These are phyloP conservation scores for Starmerella riodocensis DNA, from an alignment of 805 yeast genomes.

Conservation along the genomic window DNA sequence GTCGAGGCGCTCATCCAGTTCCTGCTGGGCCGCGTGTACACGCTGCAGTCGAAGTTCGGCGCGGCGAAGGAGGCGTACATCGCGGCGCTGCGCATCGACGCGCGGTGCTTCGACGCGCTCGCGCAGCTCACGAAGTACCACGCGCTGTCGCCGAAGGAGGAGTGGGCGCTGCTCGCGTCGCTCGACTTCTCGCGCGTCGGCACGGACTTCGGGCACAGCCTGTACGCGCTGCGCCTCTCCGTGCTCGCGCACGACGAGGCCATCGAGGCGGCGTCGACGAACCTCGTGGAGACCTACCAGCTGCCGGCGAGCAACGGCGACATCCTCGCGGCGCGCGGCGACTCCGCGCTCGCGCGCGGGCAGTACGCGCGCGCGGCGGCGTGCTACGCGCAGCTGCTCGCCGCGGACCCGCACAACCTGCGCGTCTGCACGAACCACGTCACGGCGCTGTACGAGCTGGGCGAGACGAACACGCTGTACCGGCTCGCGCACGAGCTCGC, in stretches of 20 bases:
- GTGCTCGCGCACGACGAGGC: constrained; percentile 47
- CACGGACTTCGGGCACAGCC: constrained; percentile 59
- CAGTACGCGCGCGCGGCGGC: constrained; percentile 62
- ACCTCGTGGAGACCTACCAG: constrained; percentile 58
- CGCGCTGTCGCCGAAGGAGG: constrained; percentile 64
- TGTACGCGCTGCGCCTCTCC: constrained; percentile 65
- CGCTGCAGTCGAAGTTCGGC: constrained; percentile 71
- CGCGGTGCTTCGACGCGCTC: constrained; percentile 87
- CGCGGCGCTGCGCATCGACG: constrained; percentile 78
- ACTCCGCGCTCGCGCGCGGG: constrained; percentile 58
- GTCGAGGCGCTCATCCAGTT: constrained; percentile 79
- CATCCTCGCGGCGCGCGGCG: constrained; percentile 54
- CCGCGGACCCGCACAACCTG: constrained; percentile 54
- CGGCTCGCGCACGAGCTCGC: constrained; percentile 73
- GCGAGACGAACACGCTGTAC: constrained; percentile 69
- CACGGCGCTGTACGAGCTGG: constrained; percentile 73
- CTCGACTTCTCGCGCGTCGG: constrained; percentile 67
- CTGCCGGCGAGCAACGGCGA: constrained; percentile 53
- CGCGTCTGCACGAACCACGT: constrained; percentile 64
- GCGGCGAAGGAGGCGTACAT: constrained; percentile 74
- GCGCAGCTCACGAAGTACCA: constrained; percentile 60
- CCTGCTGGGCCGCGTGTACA: constrained; percentile 68
- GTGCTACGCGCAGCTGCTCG: constrained; percentile 45
- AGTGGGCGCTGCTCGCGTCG: constrained; percentile 34
- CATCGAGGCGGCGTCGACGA: constrained; percentile 51